A percentile compares a stretch with the other conserved stretches of the same genome.
phyloP scores from a whole-genome alignment of 768 basidiomycete genomes.

The Hypsizygus marmoreus region DNA sequence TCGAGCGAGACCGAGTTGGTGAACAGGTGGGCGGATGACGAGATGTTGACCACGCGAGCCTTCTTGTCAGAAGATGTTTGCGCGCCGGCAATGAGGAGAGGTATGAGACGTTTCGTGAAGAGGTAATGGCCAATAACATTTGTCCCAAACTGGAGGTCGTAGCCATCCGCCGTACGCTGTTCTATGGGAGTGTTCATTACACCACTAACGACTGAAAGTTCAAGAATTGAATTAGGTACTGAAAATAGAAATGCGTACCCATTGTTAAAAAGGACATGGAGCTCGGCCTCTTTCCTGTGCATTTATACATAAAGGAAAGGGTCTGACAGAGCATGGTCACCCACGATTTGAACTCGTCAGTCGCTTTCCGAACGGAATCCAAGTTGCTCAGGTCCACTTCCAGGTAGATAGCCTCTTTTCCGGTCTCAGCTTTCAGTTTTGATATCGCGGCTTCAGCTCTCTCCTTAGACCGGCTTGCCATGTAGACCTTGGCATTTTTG shows the following conservation, averaged over 20 bases:
- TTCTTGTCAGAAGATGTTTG: conserved; percentile 39
- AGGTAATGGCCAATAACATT: conserved; percentile 51
- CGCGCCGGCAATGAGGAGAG: conserved; percentile 43
- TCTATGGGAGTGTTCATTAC: too few relatives aligned
- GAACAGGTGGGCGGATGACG: conserved; percentile 40
- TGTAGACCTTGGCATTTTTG: conserved; percentile 42
- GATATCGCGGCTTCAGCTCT: conserved; percentile 36
- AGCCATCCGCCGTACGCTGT: conserved; percentile 53
- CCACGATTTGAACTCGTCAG: conserved; percentile 38
- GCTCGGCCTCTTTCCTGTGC: conserved; percentile 42
- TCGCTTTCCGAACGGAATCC: conserved; percentile 32
- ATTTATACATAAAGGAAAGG: too few relatives aligned
- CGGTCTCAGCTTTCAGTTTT: conserved; percentile 36
- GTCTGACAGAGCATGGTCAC: too few relatives aligned
- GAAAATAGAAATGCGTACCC: too few relatives aligned
- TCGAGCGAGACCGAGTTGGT: conserved; percentile 36
- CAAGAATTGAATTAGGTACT: too few relatives aligned
- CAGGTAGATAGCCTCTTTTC: conserved; percentile 36
- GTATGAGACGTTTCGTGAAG: conserved; percentile 53
- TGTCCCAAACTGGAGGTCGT: conserved; percentile 59
- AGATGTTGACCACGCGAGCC: conserved; percentile 48
- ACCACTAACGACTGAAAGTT: too few relatives aligned
- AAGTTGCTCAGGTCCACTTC: conserved; percentile 41
- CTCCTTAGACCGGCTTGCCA: conserved; percentile 33
- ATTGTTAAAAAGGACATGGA: conserved; percentile 54